phyloP scores from a whole-genome alignment of 2,329 filamentous ascomycete species.

The Fusarium anguioides region DNA sequence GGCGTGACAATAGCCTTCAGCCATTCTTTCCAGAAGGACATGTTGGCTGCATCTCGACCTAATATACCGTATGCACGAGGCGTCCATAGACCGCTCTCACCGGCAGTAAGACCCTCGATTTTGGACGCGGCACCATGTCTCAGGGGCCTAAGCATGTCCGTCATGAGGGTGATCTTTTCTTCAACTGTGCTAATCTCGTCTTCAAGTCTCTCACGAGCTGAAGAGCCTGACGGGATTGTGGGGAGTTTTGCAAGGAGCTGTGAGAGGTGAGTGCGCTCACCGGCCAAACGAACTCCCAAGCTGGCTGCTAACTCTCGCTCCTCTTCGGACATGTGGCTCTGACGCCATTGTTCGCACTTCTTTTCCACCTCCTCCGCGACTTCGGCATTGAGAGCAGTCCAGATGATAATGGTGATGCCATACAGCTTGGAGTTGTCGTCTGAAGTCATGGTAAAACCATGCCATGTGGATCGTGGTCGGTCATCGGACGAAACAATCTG shows the following conservation, averaged over 20 bases:
- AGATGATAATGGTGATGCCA: conserved; percentile 90
- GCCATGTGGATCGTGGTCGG: conserved; percentile 95
- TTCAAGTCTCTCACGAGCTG: conserved; percentile 84
- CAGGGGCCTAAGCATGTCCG: conserved; percentile 90
- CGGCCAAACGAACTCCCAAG: conserved; percentile 85
- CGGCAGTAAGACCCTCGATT: conserved; percentile 94
- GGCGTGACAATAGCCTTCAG: conserved; percentile 92
- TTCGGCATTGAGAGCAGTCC: conserved; percentile 85
- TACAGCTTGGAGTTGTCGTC: conserved; percentile 93
- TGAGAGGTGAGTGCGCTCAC: conserved; percentile 89
- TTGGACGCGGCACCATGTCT: conserved; percentile 95
- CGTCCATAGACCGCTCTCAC: conserved; percentile 95
- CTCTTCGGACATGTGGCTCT: conserved; percentile 86
- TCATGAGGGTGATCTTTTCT: conserved; percentile 97
- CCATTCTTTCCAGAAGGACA: conserved; percentile 99
- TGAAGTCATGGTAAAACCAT: conserved; percentile 97
- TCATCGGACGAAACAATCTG: conserved; percentile 96
- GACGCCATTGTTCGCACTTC: conserved; percentile 86
- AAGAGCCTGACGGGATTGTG: conserved; percentile 80
- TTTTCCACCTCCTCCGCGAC: conserved; percentile 86
- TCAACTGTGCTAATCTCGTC: conserved; percentile 96
- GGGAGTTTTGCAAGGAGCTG: conserved; percentile 87
- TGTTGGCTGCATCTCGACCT: conserved; percentile 83
- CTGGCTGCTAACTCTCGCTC: conserved; percentile 94
- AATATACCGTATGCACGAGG: conserved; percentile 93